A percentile compares a stretch with the other conserved stretches of the same genome.
phyloP scores from a whole-genome alignment of 345 rosid species.

The Sapria himalayana region DNA sequence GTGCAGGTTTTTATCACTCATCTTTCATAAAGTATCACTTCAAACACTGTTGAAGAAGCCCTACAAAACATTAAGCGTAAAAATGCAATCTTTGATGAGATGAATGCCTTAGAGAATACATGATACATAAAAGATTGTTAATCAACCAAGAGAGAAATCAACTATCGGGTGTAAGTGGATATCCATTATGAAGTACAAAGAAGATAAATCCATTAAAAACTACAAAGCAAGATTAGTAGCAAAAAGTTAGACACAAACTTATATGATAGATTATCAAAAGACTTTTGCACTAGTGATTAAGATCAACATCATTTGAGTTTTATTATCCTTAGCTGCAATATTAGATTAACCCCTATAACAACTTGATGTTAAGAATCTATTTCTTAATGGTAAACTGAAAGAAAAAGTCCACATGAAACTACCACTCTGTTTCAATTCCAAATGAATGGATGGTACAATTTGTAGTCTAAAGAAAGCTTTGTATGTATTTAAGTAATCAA shows the following conservation, averaged over 20 bases:
- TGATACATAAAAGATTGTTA: background rate
- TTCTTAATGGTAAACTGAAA: background rate
- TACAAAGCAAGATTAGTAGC: background rate
- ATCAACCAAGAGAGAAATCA: background rate
- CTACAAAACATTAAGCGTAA: background rate
- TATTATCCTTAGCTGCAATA: background rate
- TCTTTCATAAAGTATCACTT: too few relatives aligned
- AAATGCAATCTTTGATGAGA: background rate
- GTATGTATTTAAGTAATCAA: background rate
- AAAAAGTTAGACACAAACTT: background rate
- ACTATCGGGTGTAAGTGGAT: background rate
- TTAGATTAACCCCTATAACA: background rate
- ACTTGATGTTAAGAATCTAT: background rate
- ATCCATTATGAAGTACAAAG: background rate
- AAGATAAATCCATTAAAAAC: background rate
- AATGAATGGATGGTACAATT: too few relatives aligned
- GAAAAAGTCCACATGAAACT: background rate
- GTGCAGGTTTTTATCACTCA: too few relatives aligned
- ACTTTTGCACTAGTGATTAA: background rate
- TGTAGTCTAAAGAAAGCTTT: background rate
- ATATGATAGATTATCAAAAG: background rate
- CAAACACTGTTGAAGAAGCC: background rate
- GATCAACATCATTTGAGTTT: background rate
- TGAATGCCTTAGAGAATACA: background rate
- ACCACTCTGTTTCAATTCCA: background rate